Conservation (phyloP, 805 yeast species). For the Debaryomyces prosopidis region DNA sequence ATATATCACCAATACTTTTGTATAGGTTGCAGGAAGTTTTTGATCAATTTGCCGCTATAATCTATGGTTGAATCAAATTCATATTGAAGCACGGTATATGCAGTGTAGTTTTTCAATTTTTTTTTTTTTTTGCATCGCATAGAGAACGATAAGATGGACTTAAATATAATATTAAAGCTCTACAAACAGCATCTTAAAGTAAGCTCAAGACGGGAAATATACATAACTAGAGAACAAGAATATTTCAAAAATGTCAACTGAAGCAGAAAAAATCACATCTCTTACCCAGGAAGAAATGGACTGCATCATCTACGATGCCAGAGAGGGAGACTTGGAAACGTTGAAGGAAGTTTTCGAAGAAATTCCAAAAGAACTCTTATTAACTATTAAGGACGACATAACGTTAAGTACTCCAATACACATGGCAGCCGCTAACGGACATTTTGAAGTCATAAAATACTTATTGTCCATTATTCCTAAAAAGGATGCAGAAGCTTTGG, state of each 20-base stretch:
- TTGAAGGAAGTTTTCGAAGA: constrained; percentile 66
- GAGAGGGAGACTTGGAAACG: constrained; percentile 84
- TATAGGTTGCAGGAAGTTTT: too few species aligned
- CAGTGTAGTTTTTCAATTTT: neutral
- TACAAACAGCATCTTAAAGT: neutral
- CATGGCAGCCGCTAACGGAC: constrained; percentile 96
- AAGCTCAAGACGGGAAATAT: neutral
- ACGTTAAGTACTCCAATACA: constrained; percentile 80
- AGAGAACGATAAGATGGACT: neutral
- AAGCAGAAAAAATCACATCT: constrained; percentile 5
- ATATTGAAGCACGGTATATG: neutral
- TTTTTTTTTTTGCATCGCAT: neutral
- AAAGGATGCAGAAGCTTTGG: constrained; percentile 40
- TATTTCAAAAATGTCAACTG: neutral
- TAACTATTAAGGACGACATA: constrained; percentile 58
- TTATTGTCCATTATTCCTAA: constrained; percentile 50
- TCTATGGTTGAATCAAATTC: too few species aligned
- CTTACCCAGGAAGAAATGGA: constrained; percentile 78
- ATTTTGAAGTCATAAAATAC: constrained; percentile 63
- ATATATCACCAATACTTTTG: neutral
- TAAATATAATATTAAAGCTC: neutral
- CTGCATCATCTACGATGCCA: constrained; percentile 76
- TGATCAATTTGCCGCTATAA: too few species aligned
- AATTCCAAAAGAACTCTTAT: constrained; percentile 45
- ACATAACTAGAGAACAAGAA: neutral